Evolutionary conservation across 2,329 filamentous ascomycete genomes (phyloP), one percentile per base, ranked within the genome.

Genomic region (Penicillium sp.): DNA sequence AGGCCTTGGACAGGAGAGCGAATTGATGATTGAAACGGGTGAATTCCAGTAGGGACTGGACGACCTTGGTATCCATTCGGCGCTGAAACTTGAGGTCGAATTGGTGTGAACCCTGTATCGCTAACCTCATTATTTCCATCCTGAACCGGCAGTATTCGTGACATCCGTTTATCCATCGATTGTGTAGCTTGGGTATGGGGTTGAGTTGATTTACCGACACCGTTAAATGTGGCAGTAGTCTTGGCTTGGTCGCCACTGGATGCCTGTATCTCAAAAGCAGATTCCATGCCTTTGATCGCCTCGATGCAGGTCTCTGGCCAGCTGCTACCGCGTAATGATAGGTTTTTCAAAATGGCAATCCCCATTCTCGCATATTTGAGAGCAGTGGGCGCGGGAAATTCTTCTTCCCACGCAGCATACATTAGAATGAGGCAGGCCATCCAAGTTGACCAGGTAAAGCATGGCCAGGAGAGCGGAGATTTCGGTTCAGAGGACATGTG

Each of bases 381-480:
- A 0, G 77, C 77, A 15, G 74, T 73, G 0, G 68, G 56, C 0
- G 74, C 58, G 0, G 77, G 71, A 4, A 81, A 67, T 33, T 82
- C 75, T 0, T 73, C 72, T 58, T 80, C 78, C 59, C 78, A 79
- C 0, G 79, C 80, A 4, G 81, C 81, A 51, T 81, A 80, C 4
- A 82, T 76, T 4, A 83, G 64, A 21, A 83, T 78, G 40, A 83
- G 80, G 1, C 78, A 79, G 56, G 80, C 81, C 62, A 83, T 83
- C 81, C 81, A 83, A 0, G 80, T 73, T 1, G 77, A 77, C 81
- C 81, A 83, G 0, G 81, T 83, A 40, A 81, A 81, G 0, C 80
- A 81, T 3, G 80, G 80, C 79, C 81, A 82, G 0, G 80, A 67
- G 25, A 83, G 66, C 0, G 78, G 75, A 7, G 31, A 59, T 55